A percentile compares a stretch with the other conserved stretches of the same genome.
Evolutionary conservation across 2,329 filamentous ascomycete species (phyloP).

Genomic region (Penicillium sp.): DNA sequence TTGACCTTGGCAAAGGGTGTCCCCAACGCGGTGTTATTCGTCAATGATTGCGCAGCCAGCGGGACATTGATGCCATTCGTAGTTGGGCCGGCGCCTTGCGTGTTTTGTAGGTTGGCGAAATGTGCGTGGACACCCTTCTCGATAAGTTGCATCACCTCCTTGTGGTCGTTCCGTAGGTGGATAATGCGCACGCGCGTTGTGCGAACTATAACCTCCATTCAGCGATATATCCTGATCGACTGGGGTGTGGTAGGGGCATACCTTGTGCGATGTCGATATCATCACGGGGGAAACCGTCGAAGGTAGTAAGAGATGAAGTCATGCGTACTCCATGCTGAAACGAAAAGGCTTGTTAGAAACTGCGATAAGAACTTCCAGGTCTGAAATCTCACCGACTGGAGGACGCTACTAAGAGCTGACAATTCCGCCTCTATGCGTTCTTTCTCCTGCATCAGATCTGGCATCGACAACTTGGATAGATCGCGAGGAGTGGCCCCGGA

Average conservation of each 20-base stretch:
- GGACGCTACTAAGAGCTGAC: conserved; percentile 75
- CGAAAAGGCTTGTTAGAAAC: conserved; percentile 17
- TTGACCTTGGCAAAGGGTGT: conserved; percentile 87
- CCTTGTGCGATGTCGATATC: conserved; percentile 95
- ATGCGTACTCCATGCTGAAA: conserved; percentile 88
- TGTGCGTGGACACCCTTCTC: conserved; percentile 86
- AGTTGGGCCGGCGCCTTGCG: conserved; percentile 42
- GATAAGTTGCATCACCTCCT: conserved; percentile 77
- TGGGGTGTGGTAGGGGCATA: conserved; percentile 44
- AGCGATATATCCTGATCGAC: conserved; percentile 12
- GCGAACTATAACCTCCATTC: conserved; percentile 61
- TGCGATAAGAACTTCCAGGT: not conserved
- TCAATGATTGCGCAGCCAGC: conserved; percentile 23
- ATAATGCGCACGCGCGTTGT: conserved; percentile 92
- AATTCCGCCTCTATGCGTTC: conserved; percentile 83
- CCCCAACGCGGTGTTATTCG: conserved; percentile 45
- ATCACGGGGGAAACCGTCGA: conserved; percentile 86
- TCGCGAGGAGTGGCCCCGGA: conserved; percentile 61
- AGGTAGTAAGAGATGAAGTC: conserved; percentile 81
- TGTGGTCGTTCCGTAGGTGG: conserved; percentile 87
- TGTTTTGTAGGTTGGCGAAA: conserved; percentile 70
- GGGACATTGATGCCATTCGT: conserved; percentile 25
- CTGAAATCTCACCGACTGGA: conserved; percentile 71
- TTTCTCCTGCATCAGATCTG: conserved; percentile 81
- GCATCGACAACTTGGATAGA: conserved; percentile 66